Evolutionary conservation across 257 asterid species (phyloP).

Genomic region (Scutellaria minor): DNA sequence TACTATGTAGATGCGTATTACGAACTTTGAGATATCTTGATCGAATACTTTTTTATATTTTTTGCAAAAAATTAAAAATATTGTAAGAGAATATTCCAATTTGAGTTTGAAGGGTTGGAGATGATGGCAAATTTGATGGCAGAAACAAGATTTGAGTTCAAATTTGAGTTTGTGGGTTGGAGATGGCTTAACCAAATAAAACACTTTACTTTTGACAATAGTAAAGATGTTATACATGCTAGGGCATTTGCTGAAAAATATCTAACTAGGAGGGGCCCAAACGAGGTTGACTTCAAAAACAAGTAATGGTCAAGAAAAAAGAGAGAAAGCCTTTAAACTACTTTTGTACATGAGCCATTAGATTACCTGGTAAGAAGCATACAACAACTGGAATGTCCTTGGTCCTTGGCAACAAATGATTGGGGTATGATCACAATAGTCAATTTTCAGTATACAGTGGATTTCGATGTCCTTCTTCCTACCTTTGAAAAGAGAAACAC

Average conservation of each 20-base stretch:
- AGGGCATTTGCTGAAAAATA: constrained; percentile 21
- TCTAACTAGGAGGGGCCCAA: constrained; percentile 28
- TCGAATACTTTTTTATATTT: too few relatives aligned
- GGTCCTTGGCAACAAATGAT: constrained; percentile 28
- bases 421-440: constrained; percentile 21
- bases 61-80: too few relatives aligned
- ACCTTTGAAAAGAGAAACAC: constrained; percentile 10
- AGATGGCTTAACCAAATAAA: too few relatives aligned
- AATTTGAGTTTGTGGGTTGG: too few relatives aligned
- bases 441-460: constrained; percentile 15
- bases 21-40: too few relatives aligned
- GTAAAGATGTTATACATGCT: too few relatives aligned
- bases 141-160: too few relatives aligned
- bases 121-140: too few relatives aligned
- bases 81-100: too few relatives aligned
- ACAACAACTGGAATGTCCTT: constrained; percentile 26
- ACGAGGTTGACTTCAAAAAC: not conserved
- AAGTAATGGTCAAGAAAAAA: constrained; percentile 1
- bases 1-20: too few relatives aligned
- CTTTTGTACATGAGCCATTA: constrained; percentile 19
- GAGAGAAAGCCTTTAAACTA: constrained; percentile 6
- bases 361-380: constrained; percentile 38
- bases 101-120: too few relatives aligned
- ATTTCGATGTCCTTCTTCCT: constrained; percentile 20
- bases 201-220: too few relatives aligned